Base-by-base conservation (phyloP, 1,284 basidiomycete genomes). In the Moesziomyces globuligerus region DNA sequence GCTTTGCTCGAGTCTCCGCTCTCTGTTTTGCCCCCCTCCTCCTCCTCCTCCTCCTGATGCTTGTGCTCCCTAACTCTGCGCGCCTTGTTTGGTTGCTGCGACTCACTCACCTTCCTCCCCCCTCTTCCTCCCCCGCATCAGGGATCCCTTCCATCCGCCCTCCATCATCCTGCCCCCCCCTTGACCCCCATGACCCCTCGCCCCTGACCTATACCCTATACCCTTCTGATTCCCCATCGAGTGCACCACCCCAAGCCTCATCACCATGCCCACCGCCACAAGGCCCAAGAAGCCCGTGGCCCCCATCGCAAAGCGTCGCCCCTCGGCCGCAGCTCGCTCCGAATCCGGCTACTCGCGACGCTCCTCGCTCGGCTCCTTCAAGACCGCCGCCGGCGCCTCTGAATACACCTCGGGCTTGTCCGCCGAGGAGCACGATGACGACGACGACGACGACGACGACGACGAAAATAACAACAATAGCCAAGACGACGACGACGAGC, bases 291-390 rank as follows among this genome's bases (percentile, higher is more conserved):
- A 46, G 5, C 11, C 48, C 8, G 26, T 48, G 2, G 53, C 42
- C 20, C 37, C 56, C 4, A 13, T n/a, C 1, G 32, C 48, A 2
- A 65, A 65, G 55, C 50, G 55, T 18, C 38, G 47, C 3, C 62
- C 62, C 32, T 58, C 55, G 15, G 62, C 37, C 23, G 34, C 55
- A n/a, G 62, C 43, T 21, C 59, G 55, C 11, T 58, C 59, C 5
- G 66, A 69, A 48, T 62, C 59, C 7, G 59, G 58, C 36, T 47
- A 54, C 25, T 62, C 58, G 24, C 54, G 68, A 26, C 52, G 61
- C 17, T 71, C 61, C 18, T 71, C 68, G 17, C 20, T 41, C 18
- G 54, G 57, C 32, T 71, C 68, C 5, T 66, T 66, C 50, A 66
- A 48, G 39, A 71, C 68, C 11, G 67, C 67, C 13, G 51, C 56